A percentile compares a stretch with the other conserved stretches of the same genome.
phyloP scores from a whole-genome alignment of 345 rosid genomes.

The Gossypium thurberi region DNA sequence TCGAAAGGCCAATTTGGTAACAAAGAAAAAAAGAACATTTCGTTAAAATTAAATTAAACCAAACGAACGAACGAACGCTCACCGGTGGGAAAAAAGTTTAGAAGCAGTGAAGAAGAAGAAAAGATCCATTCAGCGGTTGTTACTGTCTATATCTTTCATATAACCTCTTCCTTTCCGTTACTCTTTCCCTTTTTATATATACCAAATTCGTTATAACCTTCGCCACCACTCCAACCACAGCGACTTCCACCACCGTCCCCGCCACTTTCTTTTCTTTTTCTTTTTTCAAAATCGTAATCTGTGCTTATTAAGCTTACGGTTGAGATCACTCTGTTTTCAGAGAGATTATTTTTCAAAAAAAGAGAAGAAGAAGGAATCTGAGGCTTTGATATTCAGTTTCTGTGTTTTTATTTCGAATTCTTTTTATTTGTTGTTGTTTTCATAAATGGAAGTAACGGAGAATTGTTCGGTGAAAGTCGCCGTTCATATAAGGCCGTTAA shows the following conservation, averaged over 20 bases:
- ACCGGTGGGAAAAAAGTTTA: neutral
- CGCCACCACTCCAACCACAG: slow-evolving; percentile 7
- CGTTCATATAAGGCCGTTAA: slow-evolving; percentile 67
- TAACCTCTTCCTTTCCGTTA: slow-evolving; percentile 15
- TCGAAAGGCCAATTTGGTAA: slow-evolving; percentile 10
- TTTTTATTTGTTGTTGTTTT: neutral
- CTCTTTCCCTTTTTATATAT: neutral
- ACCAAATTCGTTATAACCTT: slow-evolving; percentile 2
- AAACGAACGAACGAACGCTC: neutral
- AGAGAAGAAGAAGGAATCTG: neutral
- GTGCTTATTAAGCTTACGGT: slow-evolving; percentile 14
- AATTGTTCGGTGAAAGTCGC: slow-evolving; percentile 71
- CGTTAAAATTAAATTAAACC: neutral
- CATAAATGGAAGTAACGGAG: slow-evolving; percentile 32
- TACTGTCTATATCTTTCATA: slow-evolving; percentile 10
- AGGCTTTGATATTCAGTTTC: neutral
- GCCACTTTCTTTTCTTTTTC: slow-evolving; percentile 7
- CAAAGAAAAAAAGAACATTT: neutral
- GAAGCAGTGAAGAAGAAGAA: slow-evolving; percentile 29
- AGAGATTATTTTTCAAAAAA: neutral
- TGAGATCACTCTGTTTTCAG: slow-evolving; percentile 17
- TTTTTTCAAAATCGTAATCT: slow-evolving; percentile 21
- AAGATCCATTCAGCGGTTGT: slow-evolving; percentile 20
- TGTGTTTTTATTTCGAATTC: slow-evolving; percentile 11
- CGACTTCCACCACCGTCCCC: slow-evolving; percentile 7